phyloP scores from a whole-genome alignment of 495 filamentous ascomycete species.

The Zalerion maritima region DNA sequence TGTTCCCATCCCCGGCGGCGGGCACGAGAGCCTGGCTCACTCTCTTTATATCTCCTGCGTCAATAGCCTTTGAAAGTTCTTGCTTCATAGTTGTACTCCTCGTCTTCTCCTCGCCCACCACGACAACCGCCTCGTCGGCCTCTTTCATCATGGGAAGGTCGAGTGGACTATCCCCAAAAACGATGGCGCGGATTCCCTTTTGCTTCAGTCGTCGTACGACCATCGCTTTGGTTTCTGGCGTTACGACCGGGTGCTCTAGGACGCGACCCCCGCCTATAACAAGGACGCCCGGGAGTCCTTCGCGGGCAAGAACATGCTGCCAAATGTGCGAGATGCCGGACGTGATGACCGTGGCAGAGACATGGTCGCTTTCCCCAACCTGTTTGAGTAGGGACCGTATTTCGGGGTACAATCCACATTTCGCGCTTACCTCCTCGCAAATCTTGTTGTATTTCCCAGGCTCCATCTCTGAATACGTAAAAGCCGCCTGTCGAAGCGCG shows the following conservation, averaged over 20 bases:
- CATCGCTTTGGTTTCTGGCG: conserved; percentile 36
- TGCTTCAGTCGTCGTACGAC: conserved; percentile 26
- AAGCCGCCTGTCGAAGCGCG: conserved; percentile 40
- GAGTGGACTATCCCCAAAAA: conserved; percentile 48
- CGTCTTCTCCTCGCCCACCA: conserved; percentile 34
- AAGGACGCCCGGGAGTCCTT: conserved; percentile 33
- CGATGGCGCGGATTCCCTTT: conserved; percentile 34
- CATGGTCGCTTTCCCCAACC: conserved; percentile 19
- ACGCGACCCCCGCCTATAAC: conserved; percentile 44
- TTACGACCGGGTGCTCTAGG: conserved; percentile 37
- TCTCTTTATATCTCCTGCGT: conserved; percentile 17
- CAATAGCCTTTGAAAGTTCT: conserved; percentile 29
- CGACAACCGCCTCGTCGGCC: conserved; percentile 42
- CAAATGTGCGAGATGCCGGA: conserved; percentile 43
- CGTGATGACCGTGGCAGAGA: conserved; percentile 39
- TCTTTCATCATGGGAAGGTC: conserved; percentile 43
- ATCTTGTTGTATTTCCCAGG: conserved; percentile 31
- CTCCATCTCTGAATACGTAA: conserved; percentile 38
- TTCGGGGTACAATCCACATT: conserved; percentile 34
- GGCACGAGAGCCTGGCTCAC: conserved; percentile 37
- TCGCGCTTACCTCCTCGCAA: conserved; percentile 32
- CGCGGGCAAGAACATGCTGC: conserved; percentile 36
- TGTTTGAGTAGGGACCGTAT: conserved; percentile 29
- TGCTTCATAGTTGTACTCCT: conserved; percentile 46
- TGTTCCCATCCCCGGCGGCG: too few relatives aligned